Conservation (phyloP, 257 asterid genomes). For the Przewalskia tangutica region DNA sequence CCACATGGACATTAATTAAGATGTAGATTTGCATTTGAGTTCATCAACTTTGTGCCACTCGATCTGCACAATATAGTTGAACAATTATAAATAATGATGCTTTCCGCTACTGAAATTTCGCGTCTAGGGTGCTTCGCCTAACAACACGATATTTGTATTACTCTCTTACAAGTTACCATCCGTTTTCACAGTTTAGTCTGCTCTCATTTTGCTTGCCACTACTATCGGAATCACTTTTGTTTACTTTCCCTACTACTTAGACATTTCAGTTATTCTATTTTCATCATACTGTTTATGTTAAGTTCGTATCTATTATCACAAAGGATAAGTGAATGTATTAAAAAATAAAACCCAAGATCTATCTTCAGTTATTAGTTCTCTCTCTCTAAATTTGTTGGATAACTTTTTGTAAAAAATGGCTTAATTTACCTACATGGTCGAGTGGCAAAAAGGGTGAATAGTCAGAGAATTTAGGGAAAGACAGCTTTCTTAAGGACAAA, state of each 20-base stretch:
- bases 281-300: not conserved
- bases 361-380: not conserved
- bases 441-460: not conserved
- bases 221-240: no score
- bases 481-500: constrained; percentile 11
- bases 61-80: not conserved
- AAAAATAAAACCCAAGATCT: not conserved
- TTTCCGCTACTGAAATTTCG: no score
- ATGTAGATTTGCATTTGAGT: not conserved
- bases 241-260: no score
- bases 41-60: not conserved
- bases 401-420: not conserved
- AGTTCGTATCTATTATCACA: not conserved
- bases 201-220: no score
- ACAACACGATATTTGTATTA: no score
- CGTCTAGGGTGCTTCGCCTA: no score
- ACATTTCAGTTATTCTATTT: no score
- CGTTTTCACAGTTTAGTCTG: no score
- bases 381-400: no score
- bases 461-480: constrained; percentile 5
- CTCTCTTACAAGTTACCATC: no score
- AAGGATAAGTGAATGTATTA: not conserved
- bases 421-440: not conserved
- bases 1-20: not conserved
- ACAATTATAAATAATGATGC: not conserved